These are phyloP conservation scores for Cytospora mali DNA, from an alignment of 2,329 filamentous ascomycete genomes.

Conservation along the genomic window DNA sequence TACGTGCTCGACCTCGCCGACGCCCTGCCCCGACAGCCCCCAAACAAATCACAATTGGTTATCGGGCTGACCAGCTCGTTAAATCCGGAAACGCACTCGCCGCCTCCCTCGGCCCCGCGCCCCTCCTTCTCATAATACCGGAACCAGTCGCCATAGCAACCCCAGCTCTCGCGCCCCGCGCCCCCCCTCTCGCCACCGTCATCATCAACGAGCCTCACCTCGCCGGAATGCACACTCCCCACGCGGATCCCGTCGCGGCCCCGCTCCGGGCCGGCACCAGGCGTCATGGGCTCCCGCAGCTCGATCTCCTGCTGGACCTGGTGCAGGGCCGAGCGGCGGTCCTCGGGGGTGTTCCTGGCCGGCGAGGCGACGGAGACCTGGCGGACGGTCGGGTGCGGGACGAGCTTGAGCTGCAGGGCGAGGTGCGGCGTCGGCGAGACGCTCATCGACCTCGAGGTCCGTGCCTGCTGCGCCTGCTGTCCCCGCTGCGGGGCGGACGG, in stretches of 20 bases:
- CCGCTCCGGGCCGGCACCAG: background rate
- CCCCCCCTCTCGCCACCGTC: constrained; percentile 4
- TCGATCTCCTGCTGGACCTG: constrained; percentile 20
- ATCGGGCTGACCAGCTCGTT: background rate
- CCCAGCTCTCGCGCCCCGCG: constrained; percentile 1
- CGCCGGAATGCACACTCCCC: constrained; percentile 6
- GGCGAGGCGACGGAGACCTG: constrained; percentile 7
- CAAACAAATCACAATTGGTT: background rate
- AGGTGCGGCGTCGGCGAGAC: constrained; percentile 18
- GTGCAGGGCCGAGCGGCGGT: constrained; percentile 16
- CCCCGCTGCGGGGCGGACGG: constrained; percentile 3
- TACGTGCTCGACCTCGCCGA: constrained; percentile 12
- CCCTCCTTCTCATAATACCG: constrained; percentile 16
- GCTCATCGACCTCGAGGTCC: constrained; percentile 13
- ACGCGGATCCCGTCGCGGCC: constrained; percentile 12
- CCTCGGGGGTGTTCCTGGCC: background rate
- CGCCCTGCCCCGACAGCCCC: background rate
- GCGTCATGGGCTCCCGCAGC: background rate
- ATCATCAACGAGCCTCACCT: background rate
- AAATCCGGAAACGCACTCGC: background rate
- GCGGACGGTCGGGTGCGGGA: constrained; percentile 15
- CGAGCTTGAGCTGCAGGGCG: constrained; percentile 21
- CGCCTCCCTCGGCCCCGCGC: background rate
- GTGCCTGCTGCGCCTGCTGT: background rate
- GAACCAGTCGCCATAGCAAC: constrained; percentile 16